Base-by-base conservation (phyloP, 495 filamentous ascomycete genomes). In the Arthonia radiata region DNA sequence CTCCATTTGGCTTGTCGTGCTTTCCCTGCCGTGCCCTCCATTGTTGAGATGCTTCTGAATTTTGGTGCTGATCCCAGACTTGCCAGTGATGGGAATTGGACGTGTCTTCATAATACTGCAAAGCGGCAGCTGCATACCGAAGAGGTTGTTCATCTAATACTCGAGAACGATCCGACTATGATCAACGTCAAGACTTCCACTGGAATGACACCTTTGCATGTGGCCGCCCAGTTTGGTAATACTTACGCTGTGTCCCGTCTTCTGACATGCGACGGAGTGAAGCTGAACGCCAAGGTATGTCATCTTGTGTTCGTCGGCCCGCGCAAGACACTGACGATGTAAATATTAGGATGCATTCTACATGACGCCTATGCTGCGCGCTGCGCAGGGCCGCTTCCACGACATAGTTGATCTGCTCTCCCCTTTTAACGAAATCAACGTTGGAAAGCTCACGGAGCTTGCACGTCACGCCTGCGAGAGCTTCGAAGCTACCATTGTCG, bases 341-440 rank as follows among this genome's bases (percentile, higher is more conserved):
- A n/a, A n/a, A n/a, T n/a, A n/a, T n/a, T n/a, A n/a, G n/a, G n/a
- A 71, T 43, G 56, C 60, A 25, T 71, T 70, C 41, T 66, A 69
- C 25, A 57, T 57, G 29, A 71, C 61, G 13, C 57, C 59, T 6
- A 67, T 64, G 42, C 39, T 64, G 16, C 52, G 63, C 16, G 66
- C 66, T 2, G 63, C 63, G 13, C 59, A 67, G 36, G 62, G 57
- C 38, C 56, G 57, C 25, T 47, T 56, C 15, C 56, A 51, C 21
- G 61, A 67, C 27, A 61, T 71, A 23, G 61, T 67, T 11, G 43
- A 52, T 23, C 42, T 67, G 3, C 43, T 71, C 9, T 59, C 61
- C 1, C 64, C 63, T 3, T 57, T 57, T 18, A 57, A 57, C 18
- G n/a, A n/a, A n/a, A n/a, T n/a, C n/a, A 53, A 61, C 34, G 49